Evolutionary conservation across 139 green algal genomes (phyloP), one percentile per base, ranked within the genome.

Genomic region (Coelastrella sp.): DNA sequence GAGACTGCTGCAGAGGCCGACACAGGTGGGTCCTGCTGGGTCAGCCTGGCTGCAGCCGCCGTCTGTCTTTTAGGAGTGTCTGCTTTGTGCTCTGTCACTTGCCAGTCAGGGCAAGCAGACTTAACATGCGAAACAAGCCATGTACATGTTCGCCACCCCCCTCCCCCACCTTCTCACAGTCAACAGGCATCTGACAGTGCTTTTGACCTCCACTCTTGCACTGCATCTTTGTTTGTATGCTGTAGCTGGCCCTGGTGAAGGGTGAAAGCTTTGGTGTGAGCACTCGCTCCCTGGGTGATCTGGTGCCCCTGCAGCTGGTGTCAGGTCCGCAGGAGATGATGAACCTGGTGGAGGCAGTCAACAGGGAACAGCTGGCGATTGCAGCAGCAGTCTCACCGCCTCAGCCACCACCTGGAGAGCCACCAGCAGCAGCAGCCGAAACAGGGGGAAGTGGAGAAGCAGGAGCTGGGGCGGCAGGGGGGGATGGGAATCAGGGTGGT

Each of bases 1-100:
- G 87, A 95, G 96, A 89, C 93, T 99, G 91, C 88, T 98, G 87
- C 88, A 85, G 24, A 92, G 96, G 19, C 98, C 98, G 17, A 95
- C 93, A 35, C 91, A 98, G 92, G 94, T 99, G 49, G 78, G 7
- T 24, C 8, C 24, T 82, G 76, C 4, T 59, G 8, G 1, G 7
- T 82, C 7, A 22, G 59, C 11, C 76, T 15, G 19, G 49, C 76
- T 82, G 76, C 22, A 19, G 11, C 12, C 22, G 10, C 15, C 12
- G 73, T 14, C 17, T 25, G 73, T 17, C 19, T 11, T 80, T 80
- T 4, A 27, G 10, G 12, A 25, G 73, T 49, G 17, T 17, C 19
- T 14, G 12, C 15, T 80, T 49, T 80, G 14, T 70, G 63, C 63
- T 70, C 5, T 70, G 63, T 70, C 15, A 17, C 12, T 70, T 70